Evolutionary conservation across 1,284 basidiomycete genomes (phyloP), one percentile per base, ranked within the genome.

Genomic region (Apiotrichum montevideense): DNA sequence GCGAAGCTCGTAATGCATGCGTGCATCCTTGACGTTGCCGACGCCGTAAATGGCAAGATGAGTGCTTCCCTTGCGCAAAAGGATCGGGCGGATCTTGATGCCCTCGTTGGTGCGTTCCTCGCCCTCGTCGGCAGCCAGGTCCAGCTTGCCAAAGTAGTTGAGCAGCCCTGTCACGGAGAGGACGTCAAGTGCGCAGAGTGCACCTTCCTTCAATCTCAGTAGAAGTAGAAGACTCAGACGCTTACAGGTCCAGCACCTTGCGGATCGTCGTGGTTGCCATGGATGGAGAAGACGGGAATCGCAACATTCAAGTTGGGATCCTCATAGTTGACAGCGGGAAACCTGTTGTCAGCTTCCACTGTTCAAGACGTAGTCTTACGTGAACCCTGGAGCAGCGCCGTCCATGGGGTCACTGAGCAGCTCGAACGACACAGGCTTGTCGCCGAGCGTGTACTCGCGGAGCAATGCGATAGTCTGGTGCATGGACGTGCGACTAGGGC

Each of bases 181-280:
- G 48, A 98, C 81, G 71, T 99, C 95, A 7, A 99, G 83, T 0
- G 95, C 93, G 63, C 91, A 96, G 0, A 99, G 82, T 0, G 95
- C 94, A 5, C 95, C 96, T 79, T 92, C 87, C 90, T 94, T 64
- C 5, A 10, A 21, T 9, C 21, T 58, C 39, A 62, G 60, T 29
- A 45, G n/a, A 21, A 3, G 29, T 10, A 39, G 13, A 39, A 7
- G 37, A 8, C 37, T 8, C 37, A 39, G 21, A 6, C 33, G 21
- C 87, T 64, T 66, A 91, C 91, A 9, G 88, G 82, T 11, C 93
- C 93, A 10, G 92, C 87, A 29, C 95, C 96, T 77, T 98, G 96
- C 35, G 96, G 95, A 66, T 99, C 95, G 71, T 99, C 96, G 74
- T 99, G 96, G 71, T 99, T 99, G 44, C 95, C 96, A 69, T 99